Percentiles rank a stretch among this genome's conserved stretches.
Evolutionary conservation across 1,284 basidiomycete genomes (phyloP).

Genomic region (Thelephora terrestris): DNA sequence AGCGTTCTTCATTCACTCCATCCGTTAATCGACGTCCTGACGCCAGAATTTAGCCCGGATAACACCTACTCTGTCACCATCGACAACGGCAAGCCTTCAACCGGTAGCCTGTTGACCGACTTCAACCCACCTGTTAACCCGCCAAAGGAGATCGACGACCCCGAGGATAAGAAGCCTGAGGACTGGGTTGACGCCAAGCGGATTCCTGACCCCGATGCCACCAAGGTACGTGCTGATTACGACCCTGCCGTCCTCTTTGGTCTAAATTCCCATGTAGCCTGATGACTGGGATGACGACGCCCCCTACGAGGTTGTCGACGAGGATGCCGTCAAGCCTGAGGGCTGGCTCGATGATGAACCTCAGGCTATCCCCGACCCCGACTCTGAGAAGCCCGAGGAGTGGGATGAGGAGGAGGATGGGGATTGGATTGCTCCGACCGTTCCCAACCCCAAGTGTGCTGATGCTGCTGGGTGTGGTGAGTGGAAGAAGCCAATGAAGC

Average conservation of each 20-base stretch:
- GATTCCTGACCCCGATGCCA: constrained; percentile 80
- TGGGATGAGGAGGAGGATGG: constrained; percentile 99
- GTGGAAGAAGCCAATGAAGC: constrained; percentile 84
- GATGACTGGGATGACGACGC: constrained; percentile 96
- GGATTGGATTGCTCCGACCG: constrained; percentile 89
- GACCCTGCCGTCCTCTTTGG: background rate
- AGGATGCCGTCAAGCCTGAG: constrained; percentile 82
- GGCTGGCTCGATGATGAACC: constrained; percentile 95
- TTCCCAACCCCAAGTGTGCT: constrained; percentile 85
- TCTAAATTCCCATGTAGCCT: constrained; percentile 38
- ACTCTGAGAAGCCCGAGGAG: constrained; percentile 95
- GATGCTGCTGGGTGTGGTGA: constrained; percentile 90
- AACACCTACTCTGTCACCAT: constrained; percentile 91
- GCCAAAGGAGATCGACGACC: constrained; percentile 85
- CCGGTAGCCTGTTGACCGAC: constrained; percentile 86
- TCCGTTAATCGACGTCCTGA: background rate
- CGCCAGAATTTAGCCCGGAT: constrained; percentile 58
- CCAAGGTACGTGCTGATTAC: constrained; percentile 44
- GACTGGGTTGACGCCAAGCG: constrained; percentile 90
- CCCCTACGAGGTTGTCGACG: constrained; percentile 84
- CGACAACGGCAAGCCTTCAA: constrained; percentile 77
- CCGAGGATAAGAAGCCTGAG: constrained; percentile 82
- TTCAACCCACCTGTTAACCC: constrained; percentile 96
- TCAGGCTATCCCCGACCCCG: constrained; percentile 78
- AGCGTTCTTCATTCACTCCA: constrained; percentile 20